Conservation (phyloP, 345 rosid genomes). For the Hibiscus mutabilis region DNA sequence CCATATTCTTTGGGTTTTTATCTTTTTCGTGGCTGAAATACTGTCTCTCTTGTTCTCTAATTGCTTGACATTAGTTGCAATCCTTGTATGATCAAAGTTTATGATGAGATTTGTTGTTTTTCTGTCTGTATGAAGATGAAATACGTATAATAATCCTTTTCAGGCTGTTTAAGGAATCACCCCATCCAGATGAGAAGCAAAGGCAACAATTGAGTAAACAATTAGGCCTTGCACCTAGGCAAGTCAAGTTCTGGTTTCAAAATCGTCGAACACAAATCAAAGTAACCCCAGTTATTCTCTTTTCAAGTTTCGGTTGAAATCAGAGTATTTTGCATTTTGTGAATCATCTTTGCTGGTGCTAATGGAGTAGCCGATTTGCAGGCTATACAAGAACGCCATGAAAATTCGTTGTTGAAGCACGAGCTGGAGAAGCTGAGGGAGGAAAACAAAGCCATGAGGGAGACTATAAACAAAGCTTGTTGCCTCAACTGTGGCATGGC, state of each 20-base stretch:
- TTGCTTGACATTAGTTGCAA: neutral
- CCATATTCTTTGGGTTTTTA: neutral
- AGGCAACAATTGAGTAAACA: conserved; percentile 92
- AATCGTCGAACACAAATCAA: conserved; percentile 96
- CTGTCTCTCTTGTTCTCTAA: neutral
- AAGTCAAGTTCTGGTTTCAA: conserved; percentile 99
- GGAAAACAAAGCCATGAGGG: conserved; percentile 83
- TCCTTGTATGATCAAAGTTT: neutral
- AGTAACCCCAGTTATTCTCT: conserved; percentile 27
- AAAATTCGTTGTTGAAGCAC: conserved; percentile 68
- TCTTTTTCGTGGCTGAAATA: neutral
- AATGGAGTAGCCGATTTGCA: conserved; percentile 9
- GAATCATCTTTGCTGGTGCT: neutral
- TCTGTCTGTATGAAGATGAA: neutral
- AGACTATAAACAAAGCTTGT: conserved; percentile 58
- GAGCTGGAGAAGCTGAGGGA: conserved; percentile 87
- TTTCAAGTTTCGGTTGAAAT: neutral
- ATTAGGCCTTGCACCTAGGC: conserved; percentile 89
- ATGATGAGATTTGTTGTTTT: neutral
- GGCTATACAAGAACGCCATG: conserved; percentile 98
- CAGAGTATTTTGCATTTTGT: neutral
- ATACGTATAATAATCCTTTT: neutral
- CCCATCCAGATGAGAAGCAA: conserved; percentile 98
- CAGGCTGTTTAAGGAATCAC: conserved; percentile 94
- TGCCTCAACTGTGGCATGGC: conserved; percentile 82